Percentiles rank a stretch among this genome's conserved stretches.
phyloP scores from a whole-genome alignment of 1,284 basidiomycete genomes.

The Heterobasidion irregulare region DNA sequence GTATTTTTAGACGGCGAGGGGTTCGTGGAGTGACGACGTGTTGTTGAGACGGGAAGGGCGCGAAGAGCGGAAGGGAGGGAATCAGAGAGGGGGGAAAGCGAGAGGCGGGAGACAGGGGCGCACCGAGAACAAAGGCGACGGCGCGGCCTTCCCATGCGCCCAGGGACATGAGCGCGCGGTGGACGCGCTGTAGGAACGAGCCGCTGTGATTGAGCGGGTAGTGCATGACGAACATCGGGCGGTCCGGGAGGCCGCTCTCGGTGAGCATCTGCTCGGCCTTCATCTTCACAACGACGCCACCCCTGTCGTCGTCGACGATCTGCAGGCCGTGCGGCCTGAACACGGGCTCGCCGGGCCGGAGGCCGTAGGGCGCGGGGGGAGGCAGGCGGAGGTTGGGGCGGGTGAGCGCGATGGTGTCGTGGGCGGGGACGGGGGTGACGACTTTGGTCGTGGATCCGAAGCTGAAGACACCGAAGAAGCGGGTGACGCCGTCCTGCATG shows the following conservation, averaged over 20 bases:
- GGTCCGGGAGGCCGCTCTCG: not conserved
- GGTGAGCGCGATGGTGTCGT: not conserved
- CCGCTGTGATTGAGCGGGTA: not conserved
- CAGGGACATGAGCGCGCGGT: conserved; percentile 54
- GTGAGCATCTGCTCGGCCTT: not conserved
- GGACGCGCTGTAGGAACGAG: conserved; percentile 35
- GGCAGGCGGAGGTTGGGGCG: not conserved
- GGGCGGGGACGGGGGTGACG: not conserved
- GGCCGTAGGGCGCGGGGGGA: not conserved
- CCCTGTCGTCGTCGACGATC: not conserved
- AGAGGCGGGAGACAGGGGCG: conserved; percentile 15
- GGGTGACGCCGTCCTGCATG: conserved; percentile 14
- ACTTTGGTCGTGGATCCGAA: not conserved
- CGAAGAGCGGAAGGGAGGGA: not conserved
- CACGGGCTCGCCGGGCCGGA: not conserved
- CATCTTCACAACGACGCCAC: not conserved
- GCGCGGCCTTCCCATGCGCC: conserved; percentile 76
- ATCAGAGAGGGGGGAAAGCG: not conserved
- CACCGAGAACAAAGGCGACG: conserved; percentile 73
- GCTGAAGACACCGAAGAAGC: conserved; percentile 13
- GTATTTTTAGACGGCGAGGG: not conserved
- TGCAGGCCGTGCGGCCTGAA: not conserved
- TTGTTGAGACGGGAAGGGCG: not conserved
- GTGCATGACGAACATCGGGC: not conserved
- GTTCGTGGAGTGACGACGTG: not conserved